phyloP scores from a whole-genome alignment of 2,329 filamentous ascomycete species.

The Ophiosphaerella narmari region DNA sequence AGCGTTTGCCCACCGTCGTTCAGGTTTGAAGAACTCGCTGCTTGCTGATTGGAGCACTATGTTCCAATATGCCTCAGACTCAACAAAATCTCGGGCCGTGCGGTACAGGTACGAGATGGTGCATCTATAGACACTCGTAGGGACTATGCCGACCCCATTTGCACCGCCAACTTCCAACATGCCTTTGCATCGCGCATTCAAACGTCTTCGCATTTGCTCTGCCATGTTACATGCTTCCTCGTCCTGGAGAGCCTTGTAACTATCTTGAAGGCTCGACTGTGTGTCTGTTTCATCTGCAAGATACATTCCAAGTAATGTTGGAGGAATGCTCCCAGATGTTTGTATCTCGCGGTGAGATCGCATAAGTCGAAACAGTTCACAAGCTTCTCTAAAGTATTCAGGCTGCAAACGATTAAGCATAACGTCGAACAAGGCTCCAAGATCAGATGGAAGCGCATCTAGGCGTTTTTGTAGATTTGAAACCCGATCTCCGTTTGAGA shows the following conservation, averaged over 20 bases:
- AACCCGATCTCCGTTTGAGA: conserved; percentile 11
- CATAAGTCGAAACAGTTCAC: conserved; percentile 10
- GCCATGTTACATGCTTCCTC: not conserved
- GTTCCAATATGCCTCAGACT: not conserved
- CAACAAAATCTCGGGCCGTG: conserved; percentile 17
- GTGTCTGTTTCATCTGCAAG: conserved; percentile 2
- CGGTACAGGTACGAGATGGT: conserved; percentile 13
- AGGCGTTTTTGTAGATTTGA: conserved; percentile 11
- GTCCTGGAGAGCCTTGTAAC: not conserved
- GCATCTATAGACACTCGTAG: not conserved
- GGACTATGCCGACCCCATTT: too few species aligned
- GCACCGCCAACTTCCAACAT: conserved; percentile 9
- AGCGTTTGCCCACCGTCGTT: conserved; percentile 6
- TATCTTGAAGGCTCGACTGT: not conserved
- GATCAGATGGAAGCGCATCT: conserved; percentile 9
- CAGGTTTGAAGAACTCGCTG: not conserved
- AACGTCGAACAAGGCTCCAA: conserved; percentile 17
- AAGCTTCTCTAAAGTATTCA: conserved; percentile 11
- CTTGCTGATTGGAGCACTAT: not conserved
- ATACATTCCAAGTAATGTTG: conserved; percentile 1
- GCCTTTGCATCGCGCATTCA: conserved; percentile 14
- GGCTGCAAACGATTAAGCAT: conserved; percentile 12
- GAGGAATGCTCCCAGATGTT: not conserved
- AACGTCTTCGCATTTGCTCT: conserved; percentile 2
- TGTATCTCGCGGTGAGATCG: too few species aligned